phyloP scores from a whole-genome alignment of 2,329 filamentous ascomycete genomes.

The Alternaria ethzedia region DNA sequence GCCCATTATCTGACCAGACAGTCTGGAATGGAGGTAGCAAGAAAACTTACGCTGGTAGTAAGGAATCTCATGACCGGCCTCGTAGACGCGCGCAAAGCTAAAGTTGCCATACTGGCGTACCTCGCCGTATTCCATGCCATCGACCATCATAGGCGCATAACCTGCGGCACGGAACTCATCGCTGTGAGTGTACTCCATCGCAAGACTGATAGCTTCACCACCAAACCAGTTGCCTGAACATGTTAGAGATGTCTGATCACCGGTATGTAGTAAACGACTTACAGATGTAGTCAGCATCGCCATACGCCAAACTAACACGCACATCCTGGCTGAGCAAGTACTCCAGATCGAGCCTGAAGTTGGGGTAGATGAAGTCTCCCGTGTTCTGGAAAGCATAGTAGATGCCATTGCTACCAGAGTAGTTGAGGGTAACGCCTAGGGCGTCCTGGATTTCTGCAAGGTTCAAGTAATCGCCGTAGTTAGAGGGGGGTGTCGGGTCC shows the following conservation, averaged over 20 bases:
- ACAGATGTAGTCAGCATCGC: slow-evolving; percentile 49
- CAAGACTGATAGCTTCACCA: slow-evolving; percentile 44
- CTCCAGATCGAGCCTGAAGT: slow-evolving; percentile 56
- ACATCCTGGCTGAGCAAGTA: slow-evolving; percentile 51
- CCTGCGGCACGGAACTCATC: slow-evolving; percentile 33
- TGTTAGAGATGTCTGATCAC: not conserved
- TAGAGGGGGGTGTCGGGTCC: slow-evolving; percentile 63
- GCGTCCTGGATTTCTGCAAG: slow-evolving; percentile 62
- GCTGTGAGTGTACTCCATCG: slow-evolving; percentile 47
- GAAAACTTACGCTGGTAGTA: slow-evolving; percentile 47
- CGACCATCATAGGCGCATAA: slow-evolving; percentile 43
- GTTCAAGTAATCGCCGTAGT: slow-evolving; percentile 63
- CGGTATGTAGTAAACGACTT: slow-evolving; percentile 16
- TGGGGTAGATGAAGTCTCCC: slow-evolving; percentile 65
- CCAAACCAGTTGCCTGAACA: slow-evolving; percentile 48
- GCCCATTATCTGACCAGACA: not conserved
- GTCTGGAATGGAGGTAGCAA: not conserved
- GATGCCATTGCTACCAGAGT: slow-evolving; percentile 59
- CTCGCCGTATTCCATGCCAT: slow-evolving; percentile 50
- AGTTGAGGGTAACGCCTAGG: slow-evolving; percentile 69
- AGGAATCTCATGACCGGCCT: slow-evolving; percentile 52
- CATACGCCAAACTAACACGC: slow-evolving; percentile 45
- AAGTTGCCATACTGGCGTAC: slow-evolving; percentile 50
- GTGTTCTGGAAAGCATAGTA: slow-evolving; percentile 59
- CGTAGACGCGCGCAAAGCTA: slow-evolving; percentile 49